A percentile compares a stretch with the other conserved stretches of the same genome.
Evolutionary conservation across 2,329 filamentous ascomycete genomes (phyloP).

Genomic region (Neofusicoccum parvum): DNA sequence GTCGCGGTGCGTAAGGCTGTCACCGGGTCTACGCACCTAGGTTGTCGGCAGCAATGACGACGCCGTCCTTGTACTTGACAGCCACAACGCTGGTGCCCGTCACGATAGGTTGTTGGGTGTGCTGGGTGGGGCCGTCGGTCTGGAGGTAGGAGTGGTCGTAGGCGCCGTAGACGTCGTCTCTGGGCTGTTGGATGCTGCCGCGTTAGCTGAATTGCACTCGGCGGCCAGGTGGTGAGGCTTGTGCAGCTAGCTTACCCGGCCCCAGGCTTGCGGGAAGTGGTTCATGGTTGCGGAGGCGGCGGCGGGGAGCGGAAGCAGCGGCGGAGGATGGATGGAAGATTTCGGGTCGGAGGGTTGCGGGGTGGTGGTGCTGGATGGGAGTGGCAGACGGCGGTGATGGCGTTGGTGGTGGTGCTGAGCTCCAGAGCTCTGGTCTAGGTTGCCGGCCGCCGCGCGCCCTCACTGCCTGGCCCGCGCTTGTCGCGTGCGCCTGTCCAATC

Average conservation of each 20-base stretch:
- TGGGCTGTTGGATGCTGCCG: conserved; percentile 63
- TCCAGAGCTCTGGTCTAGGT: conserved; percentile 19
- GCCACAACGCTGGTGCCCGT: conserved; percentile 95
- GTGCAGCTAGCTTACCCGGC: conserved; percentile 54
- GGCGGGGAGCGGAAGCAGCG: not conserved
- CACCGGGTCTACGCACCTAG: conserved; percentile 64
- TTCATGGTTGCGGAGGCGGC: conserved; percentile 54
- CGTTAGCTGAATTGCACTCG: conserved; percentile 11
- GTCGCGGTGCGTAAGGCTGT: not conserved
- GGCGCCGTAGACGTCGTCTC: conserved; percentile 93
- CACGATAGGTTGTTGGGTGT: conserved; percentile 90
- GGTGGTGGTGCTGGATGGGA: conserved; percentile 19
- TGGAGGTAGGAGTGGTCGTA: conserved; percentile 89
- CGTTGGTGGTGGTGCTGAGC: conserved; percentile 15
- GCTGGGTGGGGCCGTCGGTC: conserved; percentile 70
- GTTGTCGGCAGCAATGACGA: conserved; percentile 97
- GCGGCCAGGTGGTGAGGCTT: conserved; percentile 19
- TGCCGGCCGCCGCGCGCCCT: conserved; percentile 15
- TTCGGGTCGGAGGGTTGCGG: conserved; percentile 24
- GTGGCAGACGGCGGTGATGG: conserved; percentile 17
- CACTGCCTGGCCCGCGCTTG: conserved; percentile 15
- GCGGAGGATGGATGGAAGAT: conserved; percentile 22
- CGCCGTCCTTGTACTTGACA: conserved; percentile 93
- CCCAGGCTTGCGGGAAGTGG: conserved; percentile 67
- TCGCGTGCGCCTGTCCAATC: conserved; percentile 7